phyloP scores from a whole-genome alignment of 495 filamentous ascomycete genomes.

The Talaromyces nanjingensis region DNA sequence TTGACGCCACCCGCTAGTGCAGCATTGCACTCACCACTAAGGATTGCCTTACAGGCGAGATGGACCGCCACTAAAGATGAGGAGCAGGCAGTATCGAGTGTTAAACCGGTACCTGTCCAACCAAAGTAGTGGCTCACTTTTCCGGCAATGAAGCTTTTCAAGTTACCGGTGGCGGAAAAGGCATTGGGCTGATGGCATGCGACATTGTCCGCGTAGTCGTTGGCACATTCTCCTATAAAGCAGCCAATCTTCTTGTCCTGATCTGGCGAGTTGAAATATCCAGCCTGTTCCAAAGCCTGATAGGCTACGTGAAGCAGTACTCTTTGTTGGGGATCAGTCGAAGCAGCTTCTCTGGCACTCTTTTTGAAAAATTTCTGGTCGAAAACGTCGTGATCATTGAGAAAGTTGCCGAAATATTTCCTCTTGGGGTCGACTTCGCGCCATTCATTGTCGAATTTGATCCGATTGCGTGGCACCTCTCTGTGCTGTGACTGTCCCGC shows the following conservation, averaged over 20 bases:
- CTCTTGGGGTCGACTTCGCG: constrained; percentile 23
- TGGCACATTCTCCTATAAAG: constrained; percentile 24
- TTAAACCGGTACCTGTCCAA: constrained; percentile 41
- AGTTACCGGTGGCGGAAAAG: constrained; percentile 29
- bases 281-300: constrained; percentile 40
- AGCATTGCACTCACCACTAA: constrained; percentile 28
- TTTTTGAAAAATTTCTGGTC: constrained; percentile 50
- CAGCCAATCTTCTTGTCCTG: constrained; percentile 21
- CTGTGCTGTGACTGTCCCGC: constrained; percentile 35
- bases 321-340: constrained; percentile 48
- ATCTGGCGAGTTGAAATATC: constrained; percentile 23
- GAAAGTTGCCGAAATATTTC: constrained; percentile 42
- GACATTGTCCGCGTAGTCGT: constrained; percentile 36
- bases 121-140: constrained; percentile 38
- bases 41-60: constrained; percentile 28
- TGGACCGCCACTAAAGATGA: constrained; percentile 37
- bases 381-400: constrained; percentile 36
- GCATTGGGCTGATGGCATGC: constrained; percentile 26
- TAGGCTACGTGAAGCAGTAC: constrained; percentile 43
- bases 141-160: constrained; percentile 30
- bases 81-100: constrained; percentile 43
- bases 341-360: constrained; percentile 35
- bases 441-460: constrained; percentile 26
- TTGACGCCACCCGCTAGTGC: constrained; percentile 39
- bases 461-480: constrained; percentile 29